Evolutionary conservation across 1,284 basidiomycete species (phyloP).

Genomic region (Leccinum cinnamomeum): DNA sequence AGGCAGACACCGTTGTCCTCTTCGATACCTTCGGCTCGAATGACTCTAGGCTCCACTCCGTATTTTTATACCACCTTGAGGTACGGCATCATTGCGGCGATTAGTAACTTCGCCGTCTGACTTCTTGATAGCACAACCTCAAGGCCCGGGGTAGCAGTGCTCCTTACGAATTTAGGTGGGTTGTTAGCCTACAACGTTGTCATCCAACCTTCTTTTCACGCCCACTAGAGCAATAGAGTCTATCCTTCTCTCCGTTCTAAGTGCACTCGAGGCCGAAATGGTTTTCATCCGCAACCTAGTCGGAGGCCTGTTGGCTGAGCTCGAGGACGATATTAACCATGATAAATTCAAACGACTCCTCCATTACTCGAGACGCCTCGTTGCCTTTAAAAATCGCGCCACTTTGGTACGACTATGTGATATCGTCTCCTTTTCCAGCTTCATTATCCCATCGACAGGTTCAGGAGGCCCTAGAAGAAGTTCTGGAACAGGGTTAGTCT

Average conservation of each 20-base stretch:
- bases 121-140: constrained; percentile 65
- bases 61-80: constrained; percentile 88
- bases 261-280: constrained; percentile 92
- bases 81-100: constrained; percentile 42
- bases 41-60: constrained; percentile 82
- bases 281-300: constrained; percentile 86
- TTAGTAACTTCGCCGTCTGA: constrained; percentile 14
- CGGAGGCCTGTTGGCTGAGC: constrained; percentile 82
- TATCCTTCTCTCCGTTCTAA: constrained; percentile 83
- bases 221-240: constrained; percentile 80
- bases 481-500: constrained; percentile 77
- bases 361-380: constrained; percentile 85
- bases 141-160: constrained; percentile 64
- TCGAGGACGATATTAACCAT: constrained; percentile 92
- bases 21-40: constrained; percentile 90
- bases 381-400: constrained; percentile 86
- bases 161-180: constrained; percentile 89
- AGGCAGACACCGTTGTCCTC: constrained; percentile 88
- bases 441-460: constrained; percentile 49
- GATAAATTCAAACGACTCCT: constrained; percentile 89
- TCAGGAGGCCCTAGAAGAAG: constrained; percentile 87
- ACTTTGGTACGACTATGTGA: constrained; percentile 54
- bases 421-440: constrained; percentile 2
- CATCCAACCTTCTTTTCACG: constrained; percentile 16
- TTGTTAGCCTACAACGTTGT: constrained; percentile 16